A percentile compares a stretch with the other conserved stretches of the same genome.
These are phyloP conservation scores for Chrysanthemum makinoi DNA, from an alignment of 129 eudicot species.

Conservation along the genomic window DNA sequence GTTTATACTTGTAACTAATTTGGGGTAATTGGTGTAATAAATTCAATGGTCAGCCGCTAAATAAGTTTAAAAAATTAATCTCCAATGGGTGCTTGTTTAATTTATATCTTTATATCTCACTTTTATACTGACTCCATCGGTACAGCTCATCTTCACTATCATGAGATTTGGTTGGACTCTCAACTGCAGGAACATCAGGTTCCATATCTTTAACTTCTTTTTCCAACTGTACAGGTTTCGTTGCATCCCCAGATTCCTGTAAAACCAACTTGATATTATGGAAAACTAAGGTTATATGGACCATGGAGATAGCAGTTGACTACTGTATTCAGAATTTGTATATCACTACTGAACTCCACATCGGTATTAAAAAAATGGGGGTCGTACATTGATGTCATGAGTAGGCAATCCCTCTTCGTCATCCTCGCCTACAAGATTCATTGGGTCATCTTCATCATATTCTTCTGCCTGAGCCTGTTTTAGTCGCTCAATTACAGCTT, in stretches of 20 bases:
- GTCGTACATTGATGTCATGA: constrained; percentile 27
- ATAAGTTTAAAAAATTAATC: neutral
- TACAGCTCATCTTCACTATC: constrained; percentile 54
- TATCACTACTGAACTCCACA: neutral
- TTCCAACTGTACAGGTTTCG: constrained; percentile 28
- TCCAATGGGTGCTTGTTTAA: neutral
- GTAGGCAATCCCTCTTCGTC: constrained; percentile 36
- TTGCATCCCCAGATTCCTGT: constrained; percentile 37
- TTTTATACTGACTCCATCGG: constrained; percentile 50
- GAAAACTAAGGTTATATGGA: neutral
- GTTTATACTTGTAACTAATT: too few species aligned
- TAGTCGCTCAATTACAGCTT: constrained; percentile 53
- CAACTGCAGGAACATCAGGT: constrained; percentile 25
- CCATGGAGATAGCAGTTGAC: too few species aligned
- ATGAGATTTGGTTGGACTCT: constrained; percentile 42
- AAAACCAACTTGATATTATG: neutral
- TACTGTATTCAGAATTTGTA: too few species aligned
- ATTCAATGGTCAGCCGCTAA: neutral
- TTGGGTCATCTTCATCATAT: constrained; percentile 36
- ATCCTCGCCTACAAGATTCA: constrained; percentile 44
- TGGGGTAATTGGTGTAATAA: too few species aligned
- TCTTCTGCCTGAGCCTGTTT: constrained; percentile 47
- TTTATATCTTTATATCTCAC: constrained; percentile 37
- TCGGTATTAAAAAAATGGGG: neutral
- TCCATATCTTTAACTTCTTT: constrained; percentile 25